A percentile compares a stretch with the other conserved stretches of the same genome.
Evolutionary conservation across 1,139 yeast species (phyloP).

Genomic region (Geotrichum citri-aurantii): DNA sequence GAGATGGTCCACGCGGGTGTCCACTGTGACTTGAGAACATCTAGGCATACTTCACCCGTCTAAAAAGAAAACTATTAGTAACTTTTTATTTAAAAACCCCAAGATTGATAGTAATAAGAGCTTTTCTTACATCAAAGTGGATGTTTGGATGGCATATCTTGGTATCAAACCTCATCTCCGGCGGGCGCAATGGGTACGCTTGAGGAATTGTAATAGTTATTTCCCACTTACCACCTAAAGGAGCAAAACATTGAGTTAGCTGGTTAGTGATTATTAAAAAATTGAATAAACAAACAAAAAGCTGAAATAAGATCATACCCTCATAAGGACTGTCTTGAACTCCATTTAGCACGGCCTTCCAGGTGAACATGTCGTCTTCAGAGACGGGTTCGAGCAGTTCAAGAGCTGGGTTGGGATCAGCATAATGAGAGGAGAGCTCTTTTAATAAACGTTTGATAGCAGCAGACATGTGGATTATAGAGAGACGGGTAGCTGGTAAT

Average conservation of each 20-base stretch:
- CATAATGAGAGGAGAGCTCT: constrained; percentile 41
- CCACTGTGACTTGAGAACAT: constrained; percentile 67
- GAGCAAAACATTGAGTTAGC: not conserved
- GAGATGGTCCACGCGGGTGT: constrained; percentile 84
- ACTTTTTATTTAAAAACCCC: too few relatives aligned
- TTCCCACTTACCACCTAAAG: constrained; percentile 52
- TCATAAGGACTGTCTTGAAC: constrained; percentile 48
- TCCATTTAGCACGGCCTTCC: constrained; percentile 60
- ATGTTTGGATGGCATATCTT: constrained; percentile 74
- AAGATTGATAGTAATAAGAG: too few relatives aligned
- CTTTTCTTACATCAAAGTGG: constrained; percentile 39
- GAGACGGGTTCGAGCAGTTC: constrained; percentile 42
- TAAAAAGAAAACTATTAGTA: constrained; percentile 13
- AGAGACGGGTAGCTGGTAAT: not conserved
- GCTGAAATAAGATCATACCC: constrained; percentile 24
- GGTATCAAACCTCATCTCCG: constrained; percentile 48
- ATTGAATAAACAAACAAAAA: not conserved
- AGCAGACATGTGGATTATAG: constrained; percentile 17
- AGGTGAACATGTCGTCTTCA: constrained; percentile 46
- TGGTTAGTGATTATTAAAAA: not conserved
- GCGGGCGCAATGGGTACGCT: constrained; percentile 68
- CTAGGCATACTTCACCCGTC: constrained; percentile 82
- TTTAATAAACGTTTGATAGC: constrained; percentile 42
- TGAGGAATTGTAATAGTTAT: constrained; percentile 47
- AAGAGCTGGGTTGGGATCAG: constrained; percentile 37